Conservation (phyloP, 225 moss, liverwort and hornwort species). For the Marchantia polymorpha region DNA sequence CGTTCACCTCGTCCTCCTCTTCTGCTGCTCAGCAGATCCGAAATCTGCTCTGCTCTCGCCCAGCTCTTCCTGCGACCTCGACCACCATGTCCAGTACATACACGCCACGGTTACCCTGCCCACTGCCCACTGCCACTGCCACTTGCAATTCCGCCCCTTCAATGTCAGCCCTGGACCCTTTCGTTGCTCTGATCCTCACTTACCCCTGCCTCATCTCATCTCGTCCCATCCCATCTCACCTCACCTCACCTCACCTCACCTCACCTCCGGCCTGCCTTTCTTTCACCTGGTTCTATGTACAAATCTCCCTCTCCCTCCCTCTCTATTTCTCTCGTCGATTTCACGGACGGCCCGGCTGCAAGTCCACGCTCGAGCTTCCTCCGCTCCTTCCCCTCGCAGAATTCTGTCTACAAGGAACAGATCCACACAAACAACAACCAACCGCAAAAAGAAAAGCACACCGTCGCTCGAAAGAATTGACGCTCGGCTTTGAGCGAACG, state of each 20-base stretch:
- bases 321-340: not conserved
- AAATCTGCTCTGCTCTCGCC: not conserved
- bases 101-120: not conserved
- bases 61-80: not conserved
- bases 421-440: constrained; percentile 14
- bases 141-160: not conserved
- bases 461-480: not conserved
- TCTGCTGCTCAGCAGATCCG: constrained; percentile 7
- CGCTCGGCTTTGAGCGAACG: constrained; percentile 1
- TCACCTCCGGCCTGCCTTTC: not conserved
- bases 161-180: not conserved
- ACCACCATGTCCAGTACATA: not conserved
- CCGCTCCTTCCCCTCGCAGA: not conserved
- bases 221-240: too few species aligned
- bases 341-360: too few species aligned
- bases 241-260: too few species aligned
- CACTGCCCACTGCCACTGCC: not conserved
- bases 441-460: not conserved
- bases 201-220: not conserved
- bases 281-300: not conserved
- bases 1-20: not conserved
- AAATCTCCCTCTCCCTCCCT: not conserved
- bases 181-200: not conserved
- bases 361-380: not conserved
- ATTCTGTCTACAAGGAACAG: not conserved